Evolutionary conservation across 208 protist species (phyloP).

Genomic region (Leishmania guyanensis): DNA sequence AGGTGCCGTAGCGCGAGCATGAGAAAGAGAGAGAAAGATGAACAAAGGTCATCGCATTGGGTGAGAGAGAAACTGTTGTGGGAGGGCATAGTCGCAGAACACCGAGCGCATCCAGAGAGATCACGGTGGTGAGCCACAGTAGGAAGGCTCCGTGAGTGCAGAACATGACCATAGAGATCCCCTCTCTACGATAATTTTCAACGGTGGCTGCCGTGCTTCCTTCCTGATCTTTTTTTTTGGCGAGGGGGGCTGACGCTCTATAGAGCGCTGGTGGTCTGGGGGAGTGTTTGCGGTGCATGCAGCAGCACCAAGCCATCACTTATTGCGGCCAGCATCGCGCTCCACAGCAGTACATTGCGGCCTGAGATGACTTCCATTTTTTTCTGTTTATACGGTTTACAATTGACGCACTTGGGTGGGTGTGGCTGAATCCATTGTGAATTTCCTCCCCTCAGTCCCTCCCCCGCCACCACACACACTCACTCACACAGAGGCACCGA

Average conservation of each 20-base stretch:
- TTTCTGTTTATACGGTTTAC: no score
- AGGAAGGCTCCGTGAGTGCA: background rate
- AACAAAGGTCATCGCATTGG: background rate
- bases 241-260: background rate
- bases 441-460: background rate
- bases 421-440: background rate
- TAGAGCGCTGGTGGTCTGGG: background rate
- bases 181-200: background rate
- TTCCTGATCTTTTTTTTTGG: background rate
- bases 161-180: background rate
- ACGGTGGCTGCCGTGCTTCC: background rate
- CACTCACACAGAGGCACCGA: background rate
- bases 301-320: background rate
- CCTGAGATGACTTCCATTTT: background rate
- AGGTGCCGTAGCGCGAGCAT: background rate
- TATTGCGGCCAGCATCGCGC: no score
- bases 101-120: background rate
- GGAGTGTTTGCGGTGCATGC: background rate
- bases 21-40: background rate
- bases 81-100: background rate
- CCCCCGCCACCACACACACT: no score
- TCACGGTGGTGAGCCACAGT: background rate
- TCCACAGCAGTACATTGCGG: background rate
- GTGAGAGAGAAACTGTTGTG: background rate
- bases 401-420: background rate